These are phyloP conservation scores for Suhomyces bribrorum DNA, from an alignment of 1,139 yeast species.

Conservation along the genomic window DNA sequence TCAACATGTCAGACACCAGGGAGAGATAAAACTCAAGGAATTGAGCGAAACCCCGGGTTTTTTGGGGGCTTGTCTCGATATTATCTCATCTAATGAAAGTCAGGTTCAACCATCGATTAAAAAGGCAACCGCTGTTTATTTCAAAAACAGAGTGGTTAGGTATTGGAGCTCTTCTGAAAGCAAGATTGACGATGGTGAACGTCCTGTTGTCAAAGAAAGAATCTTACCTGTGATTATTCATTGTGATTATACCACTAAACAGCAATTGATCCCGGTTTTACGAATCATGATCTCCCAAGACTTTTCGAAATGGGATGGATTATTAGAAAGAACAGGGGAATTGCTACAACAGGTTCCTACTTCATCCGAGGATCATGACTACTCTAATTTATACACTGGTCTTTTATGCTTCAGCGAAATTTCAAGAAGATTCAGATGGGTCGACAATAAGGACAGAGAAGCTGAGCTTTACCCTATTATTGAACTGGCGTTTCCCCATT, in stretches of 20 bases:
- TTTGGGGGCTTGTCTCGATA: constrained; percentile 79
- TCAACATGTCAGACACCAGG: constrained; percentile 59
- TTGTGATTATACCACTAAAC: constrained; percentile 50
- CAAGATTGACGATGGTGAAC: constrained; percentile 65
- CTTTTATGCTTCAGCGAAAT: constrained; percentile 74
- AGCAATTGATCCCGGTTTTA: constrained; percentile 72
- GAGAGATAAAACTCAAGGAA: constrained; percentile 65
- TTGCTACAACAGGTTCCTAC: constrained; percentile 47
- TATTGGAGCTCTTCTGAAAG: constrained; percentile 52
- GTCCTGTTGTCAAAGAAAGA: constrained; percentile 66
- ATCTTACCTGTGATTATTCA: constrained; percentile 46
- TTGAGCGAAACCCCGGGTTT: constrained; percentile 69
- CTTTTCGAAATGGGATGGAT: constrained; percentile 73
- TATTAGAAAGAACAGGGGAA: constrained; percentile 59
- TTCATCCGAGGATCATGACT: constrained; percentile 35
- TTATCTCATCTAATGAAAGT: constrained; percentile 43
- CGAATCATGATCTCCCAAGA: constrained; percentile 66
- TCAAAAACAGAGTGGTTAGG: constrained; percentile 72
- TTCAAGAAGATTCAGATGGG: constrained; percentile 77
- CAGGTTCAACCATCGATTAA: constrained; percentile 58
- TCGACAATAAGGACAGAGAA: constrained; percentile 57
- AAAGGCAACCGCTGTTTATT: constrained; percentile 82
- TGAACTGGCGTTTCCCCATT: constrained; percentile 63
- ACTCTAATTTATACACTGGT: constrained; percentile 71
- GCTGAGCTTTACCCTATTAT: constrained; percentile 61